These are phyloP conservation scores for Penicillium goetzii DNA, from an alignment of 495 filamentous ascomycete genomes.

Conservation along the genomic window DNA sequence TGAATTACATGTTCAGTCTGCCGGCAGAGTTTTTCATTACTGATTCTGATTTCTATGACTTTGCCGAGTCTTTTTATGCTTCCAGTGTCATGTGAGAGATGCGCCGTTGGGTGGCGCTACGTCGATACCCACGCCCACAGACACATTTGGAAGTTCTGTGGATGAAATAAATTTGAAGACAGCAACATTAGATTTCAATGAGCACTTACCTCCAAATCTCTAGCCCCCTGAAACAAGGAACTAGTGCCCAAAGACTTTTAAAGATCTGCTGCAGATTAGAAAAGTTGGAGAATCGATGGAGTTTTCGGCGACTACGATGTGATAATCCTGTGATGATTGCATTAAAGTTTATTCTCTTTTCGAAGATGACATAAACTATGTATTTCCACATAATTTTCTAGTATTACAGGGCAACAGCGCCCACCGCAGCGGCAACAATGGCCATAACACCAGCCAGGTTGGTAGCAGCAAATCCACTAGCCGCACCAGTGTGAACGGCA, in stretches of 20 bases:
- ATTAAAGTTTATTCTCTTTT: neutral
- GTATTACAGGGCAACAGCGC: slow-evolving; percentile 24
- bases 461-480: slow-evolving; percentile 8
- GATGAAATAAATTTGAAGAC: no score
- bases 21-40: slow-evolving; percentile 24
- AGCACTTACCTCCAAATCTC: neutral
- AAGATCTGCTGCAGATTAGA: neutral
- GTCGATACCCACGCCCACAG: neutral
- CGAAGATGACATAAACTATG: neutral
- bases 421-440: slow-evolving; percentile 39
- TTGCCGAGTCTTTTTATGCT: neutral
- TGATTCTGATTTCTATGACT: slow-evolving; percentile 16
- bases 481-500: slow-evolving; percentile 17
- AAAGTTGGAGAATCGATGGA: no score
- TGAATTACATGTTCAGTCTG: slow-evolving; percentile 20
- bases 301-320: neutral
- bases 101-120: neutral
- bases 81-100: neutral
- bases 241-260: neutral
- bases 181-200: neutral
- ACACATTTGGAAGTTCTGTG: neutral
- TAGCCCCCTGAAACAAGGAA: neutral
- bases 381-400: neutral
- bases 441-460: slow-evolving; percentile 25
- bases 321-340: neutral